phyloP scores from a whole-genome alignment of 805 yeast species.

The Hanseniaspora mollemarum region DNA sequence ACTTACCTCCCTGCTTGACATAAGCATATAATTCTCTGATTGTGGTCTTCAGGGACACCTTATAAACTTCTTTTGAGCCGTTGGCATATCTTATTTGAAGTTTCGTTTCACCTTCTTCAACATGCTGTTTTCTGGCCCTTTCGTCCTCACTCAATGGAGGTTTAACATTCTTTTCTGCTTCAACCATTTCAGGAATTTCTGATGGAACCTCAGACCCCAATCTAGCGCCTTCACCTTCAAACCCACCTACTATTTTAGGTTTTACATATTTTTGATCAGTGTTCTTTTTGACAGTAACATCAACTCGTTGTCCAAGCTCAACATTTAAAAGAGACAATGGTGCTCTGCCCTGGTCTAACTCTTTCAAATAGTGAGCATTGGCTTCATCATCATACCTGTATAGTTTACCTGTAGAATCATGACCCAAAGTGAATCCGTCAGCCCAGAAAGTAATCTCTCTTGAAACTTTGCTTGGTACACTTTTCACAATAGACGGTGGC shows the following conservation, averaged over 20 bases:
- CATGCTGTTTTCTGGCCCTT: conserved; percentile 21
- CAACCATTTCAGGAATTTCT: conserved; percentile 30
- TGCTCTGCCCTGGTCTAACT: conserved; percentile 80
- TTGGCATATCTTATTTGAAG: conserved; percentile 77
- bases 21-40: conserved; percentile 58
- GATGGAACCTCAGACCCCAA: conserved; percentile 85
- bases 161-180: neutral
- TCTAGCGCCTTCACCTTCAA: conserved; percentile 68
- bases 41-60: conserved; percentile 53
- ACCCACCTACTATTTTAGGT: conserved; percentile 61
- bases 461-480: conserved; percentile 41
- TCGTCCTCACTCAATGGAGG: conserved; percentile 19
- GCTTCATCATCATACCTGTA: conserved; percentile 84
- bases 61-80: conserved; percentile 57
- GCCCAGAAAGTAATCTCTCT: conserved; percentile 90
- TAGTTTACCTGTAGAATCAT: conserved; percentile 55
- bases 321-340: conserved; percentile 76
- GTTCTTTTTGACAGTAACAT: conserved; percentile 71
- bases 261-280: conserved; percentile 68
- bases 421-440: conserved; percentile 86
- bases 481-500: conserved; percentile 26
- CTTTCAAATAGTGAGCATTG: conserved; percentile 66
- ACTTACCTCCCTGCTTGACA: conserved; percentile 33
- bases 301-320: conserved; percentile 83
- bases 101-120: conserved; percentile 48